Base-by-base conservation (phyloP, 495 filamentous ascomycete genomes). In the Astrothelium macrocarpum region DNA sequence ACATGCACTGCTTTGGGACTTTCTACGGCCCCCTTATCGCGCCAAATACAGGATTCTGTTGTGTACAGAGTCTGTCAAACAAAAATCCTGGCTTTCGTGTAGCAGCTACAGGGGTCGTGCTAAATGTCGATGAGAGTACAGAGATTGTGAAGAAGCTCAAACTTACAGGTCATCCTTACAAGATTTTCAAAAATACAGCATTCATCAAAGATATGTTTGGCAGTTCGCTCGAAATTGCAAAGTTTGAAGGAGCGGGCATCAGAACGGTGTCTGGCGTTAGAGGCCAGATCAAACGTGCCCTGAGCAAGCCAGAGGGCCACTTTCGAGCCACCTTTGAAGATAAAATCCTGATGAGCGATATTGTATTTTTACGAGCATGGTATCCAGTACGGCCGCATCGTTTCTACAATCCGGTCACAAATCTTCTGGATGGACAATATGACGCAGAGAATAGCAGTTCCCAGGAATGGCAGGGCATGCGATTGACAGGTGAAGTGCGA, bases 101-200 rank as follows among this genome's bases (percentile, higher is more conserved):
- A 59, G 88, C 94, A 2, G 94, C 94, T 10, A 96, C 93, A 5
- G 94, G 94, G 39, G 91, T 93, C 1, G 91, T 98, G 18, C 74
- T 96, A 59, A 89, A 85, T 69, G 95, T 98, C 12, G 94, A 98
- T 71, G 90, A 96, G 73, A 88, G 86, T 53, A 89, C 89, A 0
- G 93, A 97, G 70, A 97, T 98, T 67, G 95, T 97, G 71, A 98
- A 98, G 81, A 98, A 98, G 80, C 85, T 98, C 69, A 98, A 97
- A 73, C 82, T 98, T 31, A 95, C 90, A 18, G 91, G 91, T 66
- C 80, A 84, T 31, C 90, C 94, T 5, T 92, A 90, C 78, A 98
- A 97, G 79, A 95, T 98, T 75, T 98, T 96, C 83, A 95, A 95
- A 72, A 98, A 98, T 77, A 98, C 94, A 0, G 91, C 94, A 20